Evolutionary conservation across 768 basidiomycete genomes (phyloP).

Genomic region (Coprinopsis sp.): DNA sequence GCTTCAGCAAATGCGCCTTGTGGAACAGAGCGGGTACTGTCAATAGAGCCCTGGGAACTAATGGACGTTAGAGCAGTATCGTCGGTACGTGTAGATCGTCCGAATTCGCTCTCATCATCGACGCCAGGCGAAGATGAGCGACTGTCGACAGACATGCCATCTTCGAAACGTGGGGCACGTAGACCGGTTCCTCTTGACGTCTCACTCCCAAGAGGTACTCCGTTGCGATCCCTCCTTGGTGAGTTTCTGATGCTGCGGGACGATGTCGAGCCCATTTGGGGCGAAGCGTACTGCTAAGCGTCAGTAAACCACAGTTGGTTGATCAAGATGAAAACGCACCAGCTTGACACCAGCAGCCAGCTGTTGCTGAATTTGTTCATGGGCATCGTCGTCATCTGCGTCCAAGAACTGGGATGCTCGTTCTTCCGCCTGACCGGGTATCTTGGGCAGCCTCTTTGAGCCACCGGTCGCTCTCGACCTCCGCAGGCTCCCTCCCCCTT

Average conservation of each 20-base stretch:
- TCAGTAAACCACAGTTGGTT: slow-evolving; percentile 5
- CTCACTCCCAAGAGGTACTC: slow-evolving; percentile 38
- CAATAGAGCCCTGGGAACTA: slow-evolving; percentile 39
- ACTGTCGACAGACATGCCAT: slow-evolving; percentile 33
- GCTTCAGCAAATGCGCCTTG: slow-evolving; percentile 57
- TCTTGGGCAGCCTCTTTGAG: slow-evolving; percentile 25
- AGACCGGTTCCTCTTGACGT: slow-evolving; percentile 38
- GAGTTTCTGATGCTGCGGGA: slow-evolving; percentile 68
- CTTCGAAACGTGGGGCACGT: slow-evolving; percentile 40
- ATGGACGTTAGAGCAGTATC: slow-evolving; percentile 56
- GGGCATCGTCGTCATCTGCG: slow-evolving; percentile 77
- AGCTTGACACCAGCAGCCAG: slow-evolving; percentile 69
- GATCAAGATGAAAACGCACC: slow-evolving; percentile 36
- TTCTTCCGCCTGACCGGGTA: slow-evolving; percentile 38
- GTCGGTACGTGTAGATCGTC: slow-evolving; percentile 47
- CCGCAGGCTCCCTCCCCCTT: slow-evolving; percentile 38
- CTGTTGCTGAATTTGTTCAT: slow-evolving; percentile 85
- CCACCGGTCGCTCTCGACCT: slow-evolving; percentile 27
- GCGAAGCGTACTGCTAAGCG: slow-evolving; percentile 51
- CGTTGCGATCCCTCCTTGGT: slow-evolving; percentile 49
- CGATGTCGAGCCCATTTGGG: slow-evolving; percentile 53
- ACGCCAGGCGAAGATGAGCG: slow-evolving; percentile 40
- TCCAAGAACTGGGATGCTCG: slow-evolving; percentile 85
- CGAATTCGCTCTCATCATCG: slow-evolving; percentile 56
- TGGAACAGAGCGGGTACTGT: slow-evolving; percentile 30